phyloP scores from a whole-genome alignment of 352 stramenopile species.

The Blastocystis sp. region DNA sequence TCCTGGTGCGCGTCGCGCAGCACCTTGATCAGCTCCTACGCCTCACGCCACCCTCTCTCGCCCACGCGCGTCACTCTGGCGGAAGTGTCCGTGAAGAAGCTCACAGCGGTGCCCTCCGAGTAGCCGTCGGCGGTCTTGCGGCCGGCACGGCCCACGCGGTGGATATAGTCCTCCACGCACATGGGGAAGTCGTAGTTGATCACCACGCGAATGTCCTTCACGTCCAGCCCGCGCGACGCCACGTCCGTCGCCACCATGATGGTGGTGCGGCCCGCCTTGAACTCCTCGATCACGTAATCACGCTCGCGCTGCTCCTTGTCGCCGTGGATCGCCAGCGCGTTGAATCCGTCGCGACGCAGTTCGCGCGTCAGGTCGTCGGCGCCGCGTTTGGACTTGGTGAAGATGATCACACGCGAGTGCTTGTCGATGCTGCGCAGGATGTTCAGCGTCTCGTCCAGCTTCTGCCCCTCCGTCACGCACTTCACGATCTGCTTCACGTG shows the following conservation, averaged over 20 bases:
- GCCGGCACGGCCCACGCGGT: constrained; percentile 96
- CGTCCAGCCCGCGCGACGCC: constrained; percentile 94
- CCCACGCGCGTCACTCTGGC: constrained; percentile 75
- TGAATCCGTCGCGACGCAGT: constrained; percentile 87
- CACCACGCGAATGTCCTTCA: constrained; percentile 97
- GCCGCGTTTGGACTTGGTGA: constrained; percentile 97
- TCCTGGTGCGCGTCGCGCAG: constrained; percentile 82
- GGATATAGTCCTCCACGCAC: constrained; percentile 97
- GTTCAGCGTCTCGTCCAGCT: constrained; percentile 76
- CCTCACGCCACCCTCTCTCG: background rate
- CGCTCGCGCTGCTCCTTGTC: constrained; percentile 96
- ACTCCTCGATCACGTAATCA: constrained; percentile 92
- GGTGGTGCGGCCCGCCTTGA: constrained; percentile 89
- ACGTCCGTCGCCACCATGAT: constrained; percentile 98
- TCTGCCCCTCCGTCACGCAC: constrained; percentile 81
- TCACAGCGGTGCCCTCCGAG: constrained; percentile 82
- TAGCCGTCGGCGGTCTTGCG: constrained; percentile 80
- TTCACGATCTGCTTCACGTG: constrained; percentile 94
- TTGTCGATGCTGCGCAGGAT: constrained; percentile 83
- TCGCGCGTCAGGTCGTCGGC: constrained; percentile 91
- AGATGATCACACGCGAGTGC: constrained; percentile 92
- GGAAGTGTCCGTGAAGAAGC: constrained; percentile 90
- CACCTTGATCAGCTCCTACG: constrained; percentile 81
- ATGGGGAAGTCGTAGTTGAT: constrained; percentile 99
- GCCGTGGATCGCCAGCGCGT: constrained; percentile 93